phyloP scores from a whole-genome alignment of 2,329 filamentous ascomycete species.

The Pseudogymnoascus sp. region DNA sequence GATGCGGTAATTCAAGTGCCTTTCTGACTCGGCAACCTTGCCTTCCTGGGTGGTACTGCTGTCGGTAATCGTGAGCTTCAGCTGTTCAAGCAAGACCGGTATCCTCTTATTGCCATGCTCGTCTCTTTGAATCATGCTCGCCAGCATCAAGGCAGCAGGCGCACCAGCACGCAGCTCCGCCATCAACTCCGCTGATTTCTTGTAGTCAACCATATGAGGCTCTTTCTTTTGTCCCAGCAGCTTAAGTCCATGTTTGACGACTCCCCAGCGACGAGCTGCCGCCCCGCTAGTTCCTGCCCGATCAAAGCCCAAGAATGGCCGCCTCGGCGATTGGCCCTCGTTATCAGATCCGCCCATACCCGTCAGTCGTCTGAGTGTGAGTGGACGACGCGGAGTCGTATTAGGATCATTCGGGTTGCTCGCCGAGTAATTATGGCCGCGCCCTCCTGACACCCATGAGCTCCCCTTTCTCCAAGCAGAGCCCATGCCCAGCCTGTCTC shows the following conservation, averaged over 20 bases:
- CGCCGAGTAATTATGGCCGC: conserved; percentile 38
- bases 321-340: conserved; percentile 48
- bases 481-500: conserved; percentile 49
- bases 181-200: conserved; percentile 93
- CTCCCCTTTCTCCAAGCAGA: conserved; percentile 50
- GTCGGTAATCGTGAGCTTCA: conserved; percentile 80
- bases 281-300: conserved; percentile 64
- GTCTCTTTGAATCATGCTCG: conserved; percentile 95
- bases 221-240: conserved; percentile 71
- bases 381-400: conserved; percentile 43
- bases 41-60: conserved; percentile 37
- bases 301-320: conserved; percentile 52
- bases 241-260: conserved; percentile 83
- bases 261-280: conserved; percentile 67
- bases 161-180: conserved; percentile 88
- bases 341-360: conserved; percentile 53
- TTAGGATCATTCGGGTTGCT: conserved; percentile 45
- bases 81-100: conserved; percentile 86
- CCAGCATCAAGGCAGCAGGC: conserved; percentile 85
- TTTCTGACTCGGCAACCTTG: conserved; percentile 37
- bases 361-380: conserved; percentile 58
- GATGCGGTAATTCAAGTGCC: conserved; percentile 82
- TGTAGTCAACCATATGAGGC: conserved; percentile 77
- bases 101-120: conserved; percentile 94
- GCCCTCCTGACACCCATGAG: conserved; percentile 38